phyloP scores from a whole-genome alignment of 495 filamentous ascomycete species.

The Penicillium ucsense region DNA sequence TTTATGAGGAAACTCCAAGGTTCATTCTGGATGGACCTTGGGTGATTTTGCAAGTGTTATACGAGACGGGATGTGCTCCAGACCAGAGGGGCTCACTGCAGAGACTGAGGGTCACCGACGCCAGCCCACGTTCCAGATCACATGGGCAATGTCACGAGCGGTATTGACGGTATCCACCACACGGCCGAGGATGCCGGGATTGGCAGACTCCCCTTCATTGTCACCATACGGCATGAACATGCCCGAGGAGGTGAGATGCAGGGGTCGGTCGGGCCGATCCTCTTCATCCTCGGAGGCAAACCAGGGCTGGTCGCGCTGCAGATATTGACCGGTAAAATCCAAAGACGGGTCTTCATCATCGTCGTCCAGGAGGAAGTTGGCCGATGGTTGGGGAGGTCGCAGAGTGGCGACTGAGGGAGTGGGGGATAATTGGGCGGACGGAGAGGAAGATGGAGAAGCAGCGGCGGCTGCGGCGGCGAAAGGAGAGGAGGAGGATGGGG shows the following conservation, averaged over 20 bases:
- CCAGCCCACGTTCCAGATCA: conserved; percentile 98
- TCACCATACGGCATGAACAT: conserved; percentile 85
- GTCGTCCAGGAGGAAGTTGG: conserved; percentile 57
- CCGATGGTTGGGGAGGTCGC: conserved; percentile 57
- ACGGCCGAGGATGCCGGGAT: conserved; percentile 59
- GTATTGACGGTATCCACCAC: conserved; percentile 95
- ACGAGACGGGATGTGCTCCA: not conserved
- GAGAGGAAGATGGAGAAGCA: conserved; percentile 21
- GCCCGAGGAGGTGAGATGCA: conserved; percentile 65
- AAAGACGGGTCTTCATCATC: conserved; percentile 53
- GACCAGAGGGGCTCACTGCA: not conserved
- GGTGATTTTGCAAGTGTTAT: not conserved
- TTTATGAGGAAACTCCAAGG: not conserved
- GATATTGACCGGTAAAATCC: conserved; percentile 30
- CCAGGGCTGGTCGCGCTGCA: conserved; percentile 21
- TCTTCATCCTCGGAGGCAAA: conserved; percentile 30
- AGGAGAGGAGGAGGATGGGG: conserved; percentile 63
- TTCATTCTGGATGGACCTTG: too few species aligned
- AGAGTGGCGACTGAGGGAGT: conserved; percentile 72
- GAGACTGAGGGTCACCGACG: conserved; percentile 42
- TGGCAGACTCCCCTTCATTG: conserved; percentile 48
- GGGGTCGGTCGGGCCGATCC: conserved; percentile 29
- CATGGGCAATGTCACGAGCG: conserved; percentile 87
- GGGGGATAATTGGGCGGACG: conserved; percentile 41
- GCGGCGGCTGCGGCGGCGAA: too few species aligned